phyloP scores from a whole-genome alignment of 768 basidiomycete species.

The Suillus sp. region DNA sequence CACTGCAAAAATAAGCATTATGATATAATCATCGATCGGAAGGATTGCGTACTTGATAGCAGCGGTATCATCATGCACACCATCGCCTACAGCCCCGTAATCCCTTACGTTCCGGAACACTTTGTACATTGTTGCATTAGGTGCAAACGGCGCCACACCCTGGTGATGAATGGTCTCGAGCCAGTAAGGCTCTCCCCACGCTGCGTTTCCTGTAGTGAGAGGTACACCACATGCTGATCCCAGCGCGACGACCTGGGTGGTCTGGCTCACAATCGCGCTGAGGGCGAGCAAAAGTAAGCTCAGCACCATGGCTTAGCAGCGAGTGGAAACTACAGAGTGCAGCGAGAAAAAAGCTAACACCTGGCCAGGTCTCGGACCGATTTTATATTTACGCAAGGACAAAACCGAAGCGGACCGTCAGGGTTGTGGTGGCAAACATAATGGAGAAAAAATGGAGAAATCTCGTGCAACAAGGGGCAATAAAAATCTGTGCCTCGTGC shows the following conservation, averaged over 20 bases:
- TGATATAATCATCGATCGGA: conserved; percentile 7
- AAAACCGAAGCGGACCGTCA: neutral
- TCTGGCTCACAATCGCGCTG: neutral
- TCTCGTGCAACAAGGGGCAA: neutral
- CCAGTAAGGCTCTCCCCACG: conserved; percentile 62
- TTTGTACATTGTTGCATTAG: conserved; percentile 52
- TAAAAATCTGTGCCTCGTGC: neutral
- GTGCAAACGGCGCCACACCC: conserved; percentile 62
- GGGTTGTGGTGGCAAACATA: neutral
- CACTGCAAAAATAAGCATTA: conserved; percentile 35
- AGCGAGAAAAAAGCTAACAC: neutral
- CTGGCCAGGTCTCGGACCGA: no score
- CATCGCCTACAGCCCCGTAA: conserved; percentile 53
- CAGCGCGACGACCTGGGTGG: conserved; percentile 20
- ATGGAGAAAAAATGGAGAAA: neutral
- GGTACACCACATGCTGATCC: conserved; percentile 37
- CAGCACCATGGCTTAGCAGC: neutral
- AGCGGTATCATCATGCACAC: conserved; percentile 68
- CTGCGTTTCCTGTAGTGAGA: conserved; percentile 43
- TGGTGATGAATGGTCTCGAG: conserved; percentile 67
- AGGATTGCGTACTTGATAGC: conserved; percentile 59
- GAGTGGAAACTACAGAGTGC: neutral
- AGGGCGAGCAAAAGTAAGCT: conserved; percentile 1
- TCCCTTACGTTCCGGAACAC: conserved; percentile 76
- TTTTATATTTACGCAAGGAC: neutral